Conservation (phyloP, 1,139 yeast genomes). For the Saccharomycopsis crataegensis region DNA sequence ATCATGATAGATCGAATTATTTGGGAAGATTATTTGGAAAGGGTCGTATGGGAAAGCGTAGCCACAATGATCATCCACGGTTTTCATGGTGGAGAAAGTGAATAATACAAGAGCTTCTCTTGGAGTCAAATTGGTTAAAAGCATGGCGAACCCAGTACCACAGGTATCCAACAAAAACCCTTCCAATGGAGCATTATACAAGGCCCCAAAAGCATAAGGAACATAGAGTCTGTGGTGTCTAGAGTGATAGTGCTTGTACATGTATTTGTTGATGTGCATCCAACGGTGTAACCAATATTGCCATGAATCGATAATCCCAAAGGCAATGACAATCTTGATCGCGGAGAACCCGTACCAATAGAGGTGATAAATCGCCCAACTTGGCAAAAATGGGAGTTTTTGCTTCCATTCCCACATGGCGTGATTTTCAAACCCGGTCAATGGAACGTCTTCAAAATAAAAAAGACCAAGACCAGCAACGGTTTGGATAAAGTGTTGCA, state of each 20-base stretch:
- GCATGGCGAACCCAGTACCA: slow-evolving; percentile 81
- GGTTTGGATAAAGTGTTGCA: slow-evolving; percentile 82
- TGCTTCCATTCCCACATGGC: slow-evolving; percentile 62
- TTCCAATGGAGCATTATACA: slow-evolving; percentile 89
- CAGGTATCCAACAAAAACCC: slow-evolving; percentile 87
- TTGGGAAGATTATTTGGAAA: slow-evolving; percentile 84
- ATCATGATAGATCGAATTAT: slow-evolving; percentile 92
- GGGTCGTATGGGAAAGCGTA: slow-evolving; percentile 86
- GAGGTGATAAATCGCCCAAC: slow-evolving; percentile 36
- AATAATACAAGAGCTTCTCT: slow-evolving; percentile 70
- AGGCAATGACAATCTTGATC: slow-evolving; percentile 52
- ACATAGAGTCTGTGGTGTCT: slow-evolving; percentile 91
- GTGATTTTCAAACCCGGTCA: slow-evolving; percentile 66
- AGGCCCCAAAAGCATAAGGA: slow-evolving; percentile 95
- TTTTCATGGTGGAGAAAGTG: slow-evolving; percentile 87
- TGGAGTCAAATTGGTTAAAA: slow-evolving; percentile 56
- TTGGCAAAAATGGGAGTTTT: slow-evolving; percentile 37
- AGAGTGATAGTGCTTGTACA: slow-evolving; percentile 81
- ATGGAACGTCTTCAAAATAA: slow-evolving; percentile 51
- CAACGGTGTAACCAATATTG: slow-evolving; percentile 82
- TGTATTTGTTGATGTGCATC: slow-evolving; percentile 75
- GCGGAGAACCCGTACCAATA: slow-evolving; percentile 58
- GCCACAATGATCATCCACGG: slow-evolving; percentile 98
- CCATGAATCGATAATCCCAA: slow-evolving; percentile 84
- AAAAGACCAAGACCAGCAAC: slow-evolving; percentile 50